These are phyloP conservation scores for Alternaria sp. DNA, from an alignment of 2,329 filamentous ascomycete genomes.

Conservation along the genomic window DNA sequence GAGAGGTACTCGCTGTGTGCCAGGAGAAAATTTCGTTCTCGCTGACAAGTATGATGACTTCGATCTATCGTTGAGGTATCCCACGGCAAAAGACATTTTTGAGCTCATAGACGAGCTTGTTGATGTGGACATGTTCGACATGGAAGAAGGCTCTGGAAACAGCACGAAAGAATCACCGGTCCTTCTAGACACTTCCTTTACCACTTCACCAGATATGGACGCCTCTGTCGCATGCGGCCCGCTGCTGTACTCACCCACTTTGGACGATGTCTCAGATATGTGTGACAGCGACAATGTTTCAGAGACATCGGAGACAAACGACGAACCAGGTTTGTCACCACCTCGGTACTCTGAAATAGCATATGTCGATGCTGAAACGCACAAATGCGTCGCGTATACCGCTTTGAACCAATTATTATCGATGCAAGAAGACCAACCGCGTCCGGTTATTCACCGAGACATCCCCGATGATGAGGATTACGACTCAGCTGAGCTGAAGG, in stretches of 20 bases:
- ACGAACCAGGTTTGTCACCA: not conserved
- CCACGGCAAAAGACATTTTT: not conserved
- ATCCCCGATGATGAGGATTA: not conserved
- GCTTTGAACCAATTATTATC: slow-evolving; percentile 8
- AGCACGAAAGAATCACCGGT: not conserved
- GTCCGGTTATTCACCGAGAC: not conserved
- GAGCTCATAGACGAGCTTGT: not conserved
- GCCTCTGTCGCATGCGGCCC: not conserved
- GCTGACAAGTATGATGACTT: not conserved
- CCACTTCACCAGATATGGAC: not conserved
- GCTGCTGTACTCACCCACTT: not conserved
- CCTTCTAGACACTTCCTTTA: not conserved
- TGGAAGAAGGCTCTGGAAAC: not conserved
- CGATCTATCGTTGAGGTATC: not conserved
- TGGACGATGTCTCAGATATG: not conserved
- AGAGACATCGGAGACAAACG: slow-evolving; percentile 1
- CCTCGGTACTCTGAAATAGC: not conserved
- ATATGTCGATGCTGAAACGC: slow-evolving; percentile 7
- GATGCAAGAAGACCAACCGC: not conserved
- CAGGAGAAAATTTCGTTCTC: not conserved
- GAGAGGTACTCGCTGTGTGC: not conserved
- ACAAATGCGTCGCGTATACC: slow-evolving; percentile 5
- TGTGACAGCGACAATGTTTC: not conserved
- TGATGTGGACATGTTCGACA: not conserved
- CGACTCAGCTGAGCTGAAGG: not conserved